Conservation (phyloP, 139 green algal species). For the Yamagishiella unicocca region DNA sequence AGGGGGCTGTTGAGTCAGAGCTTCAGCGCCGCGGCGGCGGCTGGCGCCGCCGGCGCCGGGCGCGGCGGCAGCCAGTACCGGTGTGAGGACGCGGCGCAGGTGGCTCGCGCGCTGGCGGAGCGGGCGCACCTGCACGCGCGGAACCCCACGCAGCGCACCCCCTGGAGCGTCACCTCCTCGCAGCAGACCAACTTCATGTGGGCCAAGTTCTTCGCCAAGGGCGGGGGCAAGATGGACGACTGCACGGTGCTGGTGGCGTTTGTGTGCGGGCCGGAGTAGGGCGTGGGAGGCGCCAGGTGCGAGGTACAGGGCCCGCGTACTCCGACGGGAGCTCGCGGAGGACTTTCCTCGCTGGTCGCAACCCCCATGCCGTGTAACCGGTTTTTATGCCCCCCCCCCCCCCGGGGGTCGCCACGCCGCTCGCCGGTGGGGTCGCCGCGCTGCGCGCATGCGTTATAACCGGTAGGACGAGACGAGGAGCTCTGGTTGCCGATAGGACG, state of each 20-base stretch:
- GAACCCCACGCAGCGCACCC: constrained; percentile 58
- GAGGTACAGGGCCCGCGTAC: no score
- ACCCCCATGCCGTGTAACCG: no score
- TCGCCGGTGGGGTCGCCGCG: no score
- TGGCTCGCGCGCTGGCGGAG: constrained; percentile 44
- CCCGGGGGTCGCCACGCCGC: no score
- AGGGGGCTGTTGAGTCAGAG: constrained; percentile 41
- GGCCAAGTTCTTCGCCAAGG: constrained; percentile 62
- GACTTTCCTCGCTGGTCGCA: no score
- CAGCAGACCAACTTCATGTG: constrained; percentile 57
- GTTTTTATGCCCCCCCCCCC: no score
- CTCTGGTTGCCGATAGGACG: no score
- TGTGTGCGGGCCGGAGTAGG: constrained; percentile 20
- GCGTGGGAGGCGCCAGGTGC: no score
- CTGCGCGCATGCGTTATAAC: no score
- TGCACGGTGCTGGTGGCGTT: constrained; percentile 58
- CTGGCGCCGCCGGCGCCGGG: not conserved
- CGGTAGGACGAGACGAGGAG: no score
- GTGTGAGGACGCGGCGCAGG: not conserved
- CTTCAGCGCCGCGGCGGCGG: constrained; percentile 1
- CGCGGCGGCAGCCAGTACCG: not conserved
- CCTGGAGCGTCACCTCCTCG: constrained; percentile 57
- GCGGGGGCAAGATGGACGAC: constrained; percentile 64
- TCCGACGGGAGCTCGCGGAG: no score
- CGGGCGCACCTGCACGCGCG: constrained; percentile 57